phyloP scores from a whole-genome alignment of 1,139 yeast genomes.

The Chernovozyma sophiae-reginae region DNA sequence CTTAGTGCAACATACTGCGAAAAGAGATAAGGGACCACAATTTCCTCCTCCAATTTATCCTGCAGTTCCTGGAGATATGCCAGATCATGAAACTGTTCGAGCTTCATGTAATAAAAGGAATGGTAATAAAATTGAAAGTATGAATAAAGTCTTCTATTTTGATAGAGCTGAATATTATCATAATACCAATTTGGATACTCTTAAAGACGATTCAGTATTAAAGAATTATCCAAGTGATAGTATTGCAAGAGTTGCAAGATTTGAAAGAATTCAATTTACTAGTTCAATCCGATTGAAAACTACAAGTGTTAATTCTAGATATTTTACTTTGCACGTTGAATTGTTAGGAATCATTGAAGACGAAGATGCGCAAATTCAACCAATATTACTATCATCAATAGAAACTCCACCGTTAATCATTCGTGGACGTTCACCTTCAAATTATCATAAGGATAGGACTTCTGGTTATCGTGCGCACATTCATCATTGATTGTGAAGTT shows the following conservation, averaged over 20 bases:
- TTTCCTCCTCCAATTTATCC: constrained; percentile 57
- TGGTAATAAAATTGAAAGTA: constrained; percentile 41
- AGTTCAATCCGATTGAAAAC: constrained; percentile 56
- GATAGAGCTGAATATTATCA: constrained; percentile 38
- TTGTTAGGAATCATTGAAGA: constrained; percentile 48
- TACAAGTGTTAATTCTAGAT: constrained; percentile 40
- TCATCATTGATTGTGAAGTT: constrained; percentile 5
- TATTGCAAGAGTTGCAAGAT: constrained; percentile 58
- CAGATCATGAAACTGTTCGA: constrained; percentile 53
- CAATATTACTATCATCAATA: constrained; percentile 35
- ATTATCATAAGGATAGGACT: constrained; percentile 45
- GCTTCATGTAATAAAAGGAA: constrained; percentile 61
- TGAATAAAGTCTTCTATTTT: constrained; percentile 45
- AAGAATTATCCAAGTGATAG: constrained; percentile 47
- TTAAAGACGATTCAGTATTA: constrained; percentile 30
- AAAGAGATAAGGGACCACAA: constrained; percentile 70
- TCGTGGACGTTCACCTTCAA: constrained; percentile 67
- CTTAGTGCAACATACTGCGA: constrained; percentile 66
- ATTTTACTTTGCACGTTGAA: constrained; percentile 52
- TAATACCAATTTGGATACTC: constrained; percentile 25
- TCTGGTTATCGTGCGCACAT: constrained; percentile 32
- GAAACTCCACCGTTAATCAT: constrained; percentile 64
- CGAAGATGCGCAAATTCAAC: constrained; percentile 36
- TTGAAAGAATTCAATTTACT: constrained; percentile 66
- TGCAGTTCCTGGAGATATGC: constrained; percentile 55